Evolutionary conservation across 208 protist genomes (phyloP).

Genomic region (Crithidia fasciculata): DNA sequence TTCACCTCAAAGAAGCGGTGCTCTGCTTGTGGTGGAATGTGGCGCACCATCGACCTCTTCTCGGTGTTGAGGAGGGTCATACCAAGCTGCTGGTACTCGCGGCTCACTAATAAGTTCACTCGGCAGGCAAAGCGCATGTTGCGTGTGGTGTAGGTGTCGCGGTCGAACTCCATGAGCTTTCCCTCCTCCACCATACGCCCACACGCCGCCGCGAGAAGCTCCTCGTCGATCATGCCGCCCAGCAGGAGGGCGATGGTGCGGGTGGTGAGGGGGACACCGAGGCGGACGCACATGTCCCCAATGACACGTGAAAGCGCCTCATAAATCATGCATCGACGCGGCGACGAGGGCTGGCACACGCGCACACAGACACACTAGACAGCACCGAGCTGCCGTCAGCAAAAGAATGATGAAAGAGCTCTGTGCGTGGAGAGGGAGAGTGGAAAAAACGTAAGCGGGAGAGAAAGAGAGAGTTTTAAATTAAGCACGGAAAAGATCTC

Average conservation of each 20-base stretch:
- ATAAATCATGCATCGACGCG: slow-evolving; percentile 75
- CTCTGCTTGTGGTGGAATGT: slow-evolving; percentile 70
- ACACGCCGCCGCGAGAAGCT: slow-evolving; percentile 65
- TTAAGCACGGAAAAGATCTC: background rate
- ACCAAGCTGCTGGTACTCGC: slow-evolving; percentile 82
- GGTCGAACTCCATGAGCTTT: slow-evolving; percentile 50
- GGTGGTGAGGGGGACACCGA: slow-evolving; percentile 65
- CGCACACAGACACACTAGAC: slow-evolving; percentile 12
- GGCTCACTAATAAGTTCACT: slow-evolving; percentile 67
- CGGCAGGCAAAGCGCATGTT: slow-evolving; percentile 42
- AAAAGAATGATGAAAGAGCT: too few relatives aligned
- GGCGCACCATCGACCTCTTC: slow-evolving; percentile 46
- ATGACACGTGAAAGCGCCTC: slow-evolving; percentile 66
- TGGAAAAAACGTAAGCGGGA: background rate
- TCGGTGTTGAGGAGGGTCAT: slow-evolving; percentile 70
- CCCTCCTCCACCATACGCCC: slow-evolving; percentile 69
- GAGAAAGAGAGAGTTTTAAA: background rate
- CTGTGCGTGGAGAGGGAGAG: too few relatives aligned
- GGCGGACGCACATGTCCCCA: slow-evolving; percentile 66
- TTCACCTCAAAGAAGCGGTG: slow-evolving; percentile 86
- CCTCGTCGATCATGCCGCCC: slow-evolving; percentile 54
- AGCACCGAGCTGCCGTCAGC: background rate
- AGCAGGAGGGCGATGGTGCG: slow-evolving; percentile 52
- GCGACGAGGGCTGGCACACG: background rate
- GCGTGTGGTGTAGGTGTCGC: slow-evolving; percentile 63